Evolutionary conservation across 2,329 filamentous ascomycete species (phyloP).

Genomic region (Talaromyces rugulosus): DNA sequence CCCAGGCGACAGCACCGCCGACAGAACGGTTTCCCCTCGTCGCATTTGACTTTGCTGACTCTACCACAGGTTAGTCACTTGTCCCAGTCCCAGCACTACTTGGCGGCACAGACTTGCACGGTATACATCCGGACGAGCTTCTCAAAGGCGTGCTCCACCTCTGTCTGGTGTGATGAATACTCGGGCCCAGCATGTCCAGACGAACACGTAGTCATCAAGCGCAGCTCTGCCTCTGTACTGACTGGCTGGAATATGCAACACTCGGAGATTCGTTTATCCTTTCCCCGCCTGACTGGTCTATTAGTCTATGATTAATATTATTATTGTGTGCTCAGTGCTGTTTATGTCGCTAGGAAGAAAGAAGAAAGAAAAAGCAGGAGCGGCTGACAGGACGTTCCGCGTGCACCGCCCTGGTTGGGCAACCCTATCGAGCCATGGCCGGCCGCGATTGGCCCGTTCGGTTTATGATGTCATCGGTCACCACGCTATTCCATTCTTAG

Average conservation of each 20-base stretch:
- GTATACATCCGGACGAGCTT: background rate
- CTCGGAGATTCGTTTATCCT: background rate
- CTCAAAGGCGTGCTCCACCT: background rate
- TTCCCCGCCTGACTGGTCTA: background rate
- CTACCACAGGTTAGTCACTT: background rate
- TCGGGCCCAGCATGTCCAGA: background rate
- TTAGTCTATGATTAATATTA: background rate
- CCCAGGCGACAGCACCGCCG: conserved; percentile 17
- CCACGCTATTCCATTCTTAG: background rate
- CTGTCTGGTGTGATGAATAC: background rate
- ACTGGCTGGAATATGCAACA: background rate
- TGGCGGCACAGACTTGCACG: conserved; percentile 1
- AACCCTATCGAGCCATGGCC: too few relatives aligned
- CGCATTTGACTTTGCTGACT: conserved; percentile 21
- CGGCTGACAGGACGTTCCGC: background rate
- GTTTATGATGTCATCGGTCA: conserved; percentile 11
- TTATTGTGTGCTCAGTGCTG: background rate
- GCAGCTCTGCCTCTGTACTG: too few relatives aligned
- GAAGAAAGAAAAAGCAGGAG: background rate
- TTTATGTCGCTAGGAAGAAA: background rate
- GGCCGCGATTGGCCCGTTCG: conserved; percentile 7
- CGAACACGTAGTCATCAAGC: background rate
- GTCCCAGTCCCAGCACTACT: background rate
- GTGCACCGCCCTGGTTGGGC: background rate
- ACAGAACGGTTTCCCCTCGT: conserved; percentile 22